These are phyloP conservation scores for Ochromonas danica DNA, from an alignment of 108 stramenopile species.

Conservation along the genomic window DNA sequence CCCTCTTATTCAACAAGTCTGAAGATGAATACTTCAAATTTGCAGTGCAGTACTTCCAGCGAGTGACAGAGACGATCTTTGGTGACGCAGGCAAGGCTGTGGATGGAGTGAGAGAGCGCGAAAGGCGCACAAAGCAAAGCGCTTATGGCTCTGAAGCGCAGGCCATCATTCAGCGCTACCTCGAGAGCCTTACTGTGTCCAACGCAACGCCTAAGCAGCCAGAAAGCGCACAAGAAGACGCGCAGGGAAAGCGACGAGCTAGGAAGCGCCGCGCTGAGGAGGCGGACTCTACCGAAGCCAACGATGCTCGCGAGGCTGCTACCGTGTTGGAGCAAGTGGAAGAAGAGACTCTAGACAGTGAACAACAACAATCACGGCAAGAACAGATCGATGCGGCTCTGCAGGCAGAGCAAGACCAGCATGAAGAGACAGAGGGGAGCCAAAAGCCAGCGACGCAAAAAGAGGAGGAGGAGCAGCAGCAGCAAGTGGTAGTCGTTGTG, in stretches of 20 bases:
- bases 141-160: conserved; percentile 1
- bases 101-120: too few species aligned
- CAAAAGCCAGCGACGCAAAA: not conserved
- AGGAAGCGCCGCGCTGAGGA: too few species aligned
- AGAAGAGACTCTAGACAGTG: too few species aligned
- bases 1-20: conserved; percentile 69
- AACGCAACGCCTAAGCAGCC: not conserved
- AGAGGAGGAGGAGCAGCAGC: not conserved
- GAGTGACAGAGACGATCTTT: not conserved
- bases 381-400: not conserved
- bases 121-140: not conserved
- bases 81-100: too few species aligned
- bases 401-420: too few species aligned
- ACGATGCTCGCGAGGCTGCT: too few species aligned
- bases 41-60: conserved; percentile 61
- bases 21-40: conserved; percentile 64
- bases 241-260: too few species aligned
- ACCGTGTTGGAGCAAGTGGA: too few species aligned
- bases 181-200: not conserved
- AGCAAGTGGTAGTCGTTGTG: not conserved
- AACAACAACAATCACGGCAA: too few species aligned
- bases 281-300: too few species aligned
- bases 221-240: not conserved
- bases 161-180: not conserved
- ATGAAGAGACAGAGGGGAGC: too few species aligned